These are phyloP conservation scores for Anthracocystis panici-leucophaei DNA, from an alignment of 1,284 basidiomycete species.

Conservation along the genomic window DNA sequence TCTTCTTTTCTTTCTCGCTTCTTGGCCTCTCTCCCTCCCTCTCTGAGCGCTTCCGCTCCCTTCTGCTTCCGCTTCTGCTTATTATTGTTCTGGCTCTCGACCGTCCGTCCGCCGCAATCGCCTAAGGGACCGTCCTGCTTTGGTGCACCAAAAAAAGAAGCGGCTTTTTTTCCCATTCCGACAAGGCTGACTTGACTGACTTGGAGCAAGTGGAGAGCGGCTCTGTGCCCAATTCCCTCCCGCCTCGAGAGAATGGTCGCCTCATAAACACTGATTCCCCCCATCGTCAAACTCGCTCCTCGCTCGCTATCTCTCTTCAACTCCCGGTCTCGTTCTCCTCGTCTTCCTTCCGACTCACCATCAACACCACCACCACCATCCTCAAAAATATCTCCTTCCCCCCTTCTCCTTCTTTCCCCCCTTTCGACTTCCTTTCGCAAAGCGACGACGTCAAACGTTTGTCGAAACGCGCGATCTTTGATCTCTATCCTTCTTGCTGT, in stretches of 20 bases:
- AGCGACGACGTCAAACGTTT: slow-evolving; percentile 24
- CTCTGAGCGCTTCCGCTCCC: background rate
- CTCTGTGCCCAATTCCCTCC: background rate
- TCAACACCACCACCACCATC: slow-evolving; percentile 45
- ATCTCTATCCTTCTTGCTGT: slow-evolving; percentile 19
- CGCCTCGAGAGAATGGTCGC: slow-evolving; percentile 4
- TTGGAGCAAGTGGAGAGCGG: too few species aligned
- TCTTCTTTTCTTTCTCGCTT: background rate
- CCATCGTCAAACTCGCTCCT: background rate
- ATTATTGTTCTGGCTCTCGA: background rate
- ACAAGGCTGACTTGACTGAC: background rate
- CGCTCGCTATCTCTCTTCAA: slow-evolving; percentile 10
- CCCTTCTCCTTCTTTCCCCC: background rate
- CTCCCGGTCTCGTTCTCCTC: background rate
- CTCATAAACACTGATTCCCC: slow-evolving; percentile 39
- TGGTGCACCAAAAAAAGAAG: background rate
- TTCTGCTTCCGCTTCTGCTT: background rate
- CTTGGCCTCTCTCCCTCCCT: background rate
- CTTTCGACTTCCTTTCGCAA: slow-evolving; percentile 10
- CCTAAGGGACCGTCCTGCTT: background rate
- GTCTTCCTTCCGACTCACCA: slow-evolving; percentile 25
- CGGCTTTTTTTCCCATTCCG: slow-evolving; percentile 1
- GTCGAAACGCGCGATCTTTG: slow-evolving; percentile 17
- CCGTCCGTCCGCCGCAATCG: slow-evolving; percentile 13
- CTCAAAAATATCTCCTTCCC: slow-evolving; percentile 29